Base-by-base conservation (phyloP, 306 rosid species). In the Casuarina equisetifolia region DNA sequence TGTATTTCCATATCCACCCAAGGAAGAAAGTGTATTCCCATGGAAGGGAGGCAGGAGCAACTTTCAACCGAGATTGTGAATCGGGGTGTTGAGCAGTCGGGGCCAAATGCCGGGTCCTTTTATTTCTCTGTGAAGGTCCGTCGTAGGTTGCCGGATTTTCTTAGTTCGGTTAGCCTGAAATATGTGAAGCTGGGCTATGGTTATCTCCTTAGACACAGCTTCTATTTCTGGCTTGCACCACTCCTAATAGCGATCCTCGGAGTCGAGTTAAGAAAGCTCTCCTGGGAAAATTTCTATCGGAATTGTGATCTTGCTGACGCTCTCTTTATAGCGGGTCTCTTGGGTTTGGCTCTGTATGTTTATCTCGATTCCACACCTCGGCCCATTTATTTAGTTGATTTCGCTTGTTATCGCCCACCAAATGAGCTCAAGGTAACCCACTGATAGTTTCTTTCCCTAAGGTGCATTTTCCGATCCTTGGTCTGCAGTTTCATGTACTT, bases 341-440 rank as follows among this genome's bases (percentile, higher is more conserved):
- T 82, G 39, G 69, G 68, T 49, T 32, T 81, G 4, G 15, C 85
- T 44, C 20, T 80, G 1, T 82, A 78, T 67, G 61, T 84, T 58
- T 85, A 73, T 61, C 3, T 76, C 62, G 63, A 81, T 25, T 59
- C 74, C 13, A 74, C 84, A 9, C 89, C 90, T 5, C 73, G 88
- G 4, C 73, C 90, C 19, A 86, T 83, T 42, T 89, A 91, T 76
- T 75, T 91, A 81, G 74, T 89, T 72, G 96, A 91, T 78, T 91
- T 89, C 74, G 82, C 92, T 69, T 91, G 96, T 71, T 91, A 84
- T 78, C 86, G 86, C 74, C 96, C 93, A 49, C 79, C 93, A 7
- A 48, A 84, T 79, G 87, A 91, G 38, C 85, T 81, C 76, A 89
- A 90, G 91, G 96, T 88, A 83, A 58, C 32, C 69, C 57, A 19